phyloP scores from a whole-genome alignment of 176 grass and related monocot genomes.

The Typha latifolia region DNA sequence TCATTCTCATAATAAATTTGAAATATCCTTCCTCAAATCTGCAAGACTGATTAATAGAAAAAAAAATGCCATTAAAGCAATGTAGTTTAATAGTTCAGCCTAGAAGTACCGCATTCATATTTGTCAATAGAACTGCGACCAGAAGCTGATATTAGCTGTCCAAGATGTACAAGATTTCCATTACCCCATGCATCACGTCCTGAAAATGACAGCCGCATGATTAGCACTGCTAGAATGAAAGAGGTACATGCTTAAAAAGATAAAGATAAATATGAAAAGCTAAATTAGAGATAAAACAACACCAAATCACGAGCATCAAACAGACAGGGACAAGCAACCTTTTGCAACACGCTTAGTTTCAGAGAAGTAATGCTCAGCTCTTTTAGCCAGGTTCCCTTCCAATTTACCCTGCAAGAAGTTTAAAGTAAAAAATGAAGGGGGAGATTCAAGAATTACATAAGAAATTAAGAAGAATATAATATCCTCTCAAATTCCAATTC shows the following conservation, averaged over 20 bases:
- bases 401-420: slow-evolving; percentile 40
- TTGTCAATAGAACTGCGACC: slow-evolving; percentile 86
- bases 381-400: slow-evolving; percentile 57
- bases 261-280: neutral
- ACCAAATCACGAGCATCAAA: neutral
- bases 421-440: neutral
- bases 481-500: no score
- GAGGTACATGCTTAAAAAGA: neutral
- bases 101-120: slow-evolving; percentile 74
- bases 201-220: slow-evolving; percentile 24
- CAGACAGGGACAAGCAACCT: slow-evolving; percentile 27
- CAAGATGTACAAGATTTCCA: slow-evolving; percentile 74
- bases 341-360: slow-evolving; percentile 65
- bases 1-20: no score
- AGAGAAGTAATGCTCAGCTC: slow-evolving; percentile 87
- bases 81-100: slow-evolving; percentile 11
- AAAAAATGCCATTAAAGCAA: neutral
- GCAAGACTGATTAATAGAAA: no score
- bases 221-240: neutral
- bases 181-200: slow-evolving; percentile 56
- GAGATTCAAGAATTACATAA: neutral
- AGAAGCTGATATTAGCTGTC: slow-evolving; percentile 62
- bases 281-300: neutral
- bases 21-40: no score
- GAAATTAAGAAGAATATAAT: no score